phyloP scores from a whole-genome alignment of 192 early-diverging fungal species.

The Coemansia asiatica region DNA sequence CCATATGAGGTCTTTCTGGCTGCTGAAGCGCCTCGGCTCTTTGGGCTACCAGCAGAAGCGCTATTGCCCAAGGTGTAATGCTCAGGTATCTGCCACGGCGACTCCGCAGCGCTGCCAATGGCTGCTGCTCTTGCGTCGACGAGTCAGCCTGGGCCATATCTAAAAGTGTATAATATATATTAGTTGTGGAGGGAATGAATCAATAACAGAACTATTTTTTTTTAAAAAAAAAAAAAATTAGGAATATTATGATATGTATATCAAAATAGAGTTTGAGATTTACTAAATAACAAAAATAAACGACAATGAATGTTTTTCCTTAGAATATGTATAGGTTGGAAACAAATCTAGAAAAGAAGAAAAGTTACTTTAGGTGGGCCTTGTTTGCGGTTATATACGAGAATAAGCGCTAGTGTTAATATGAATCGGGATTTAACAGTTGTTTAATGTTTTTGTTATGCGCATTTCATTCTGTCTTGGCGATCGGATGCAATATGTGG shows the following conservation, averaged over 20 bases:
- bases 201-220: no score
- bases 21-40: background rate
- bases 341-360: background rate
- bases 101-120: background rate
- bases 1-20: no score
- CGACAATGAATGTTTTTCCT: background rate
- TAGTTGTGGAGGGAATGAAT: no score
- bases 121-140: background rate
- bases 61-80: conserved; percentile 19
- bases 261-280: background rate
- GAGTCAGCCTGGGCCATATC: background rate
- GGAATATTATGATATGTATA: background rate
- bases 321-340: background rate
- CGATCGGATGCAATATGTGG: no score
- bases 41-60: conserved; percentile 2
- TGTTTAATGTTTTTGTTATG: no score
- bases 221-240: background rate
- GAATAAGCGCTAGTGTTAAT: no score
- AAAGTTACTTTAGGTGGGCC: background rate
- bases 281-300: background rate
- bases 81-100: conserved; percentile 2
- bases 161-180: background rate
- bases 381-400: no score
- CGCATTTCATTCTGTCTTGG: no score
- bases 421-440: no score